phyloP scores from a whole-genome alignment of 75 land plant species.

The Isoetes taiwanensis region DNA sequence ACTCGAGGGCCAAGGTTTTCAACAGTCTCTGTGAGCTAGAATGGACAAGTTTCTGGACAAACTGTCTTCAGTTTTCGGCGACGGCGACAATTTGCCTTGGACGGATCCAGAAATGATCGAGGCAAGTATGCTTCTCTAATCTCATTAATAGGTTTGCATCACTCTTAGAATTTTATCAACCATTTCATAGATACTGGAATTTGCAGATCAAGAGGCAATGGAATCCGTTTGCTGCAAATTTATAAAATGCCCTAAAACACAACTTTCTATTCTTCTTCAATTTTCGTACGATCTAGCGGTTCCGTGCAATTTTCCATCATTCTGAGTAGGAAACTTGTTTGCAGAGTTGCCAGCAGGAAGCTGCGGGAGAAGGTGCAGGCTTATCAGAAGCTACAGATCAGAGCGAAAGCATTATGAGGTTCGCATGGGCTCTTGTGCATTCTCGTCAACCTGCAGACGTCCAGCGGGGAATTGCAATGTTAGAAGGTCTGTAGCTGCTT shows the following conservation, averaged over 20 bases:
- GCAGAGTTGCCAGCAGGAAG: constrained; percentile 61
- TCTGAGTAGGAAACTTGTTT: neutral
- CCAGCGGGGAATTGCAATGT: constrained; percentile 87
- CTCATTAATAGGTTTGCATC: constrained; percentile 4
- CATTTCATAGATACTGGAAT: neutral
- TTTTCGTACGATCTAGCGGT: neutral
- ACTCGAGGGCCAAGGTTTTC: no score
- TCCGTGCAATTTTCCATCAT: no score
- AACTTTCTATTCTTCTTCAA: neutral
- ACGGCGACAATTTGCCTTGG: constrained; percentile 57
- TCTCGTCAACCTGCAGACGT: constrained; percentile 66
- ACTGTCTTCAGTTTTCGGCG: no score
- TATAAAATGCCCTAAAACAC: neutral
- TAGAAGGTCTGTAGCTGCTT: constrained; percentile 45
- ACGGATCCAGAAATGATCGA: constrained; percentile 54
- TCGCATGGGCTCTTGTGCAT: constrained; percentile 97
- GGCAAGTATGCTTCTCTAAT: constrained; percentile 19
- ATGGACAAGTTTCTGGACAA: no score
- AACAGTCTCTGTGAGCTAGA: no score
- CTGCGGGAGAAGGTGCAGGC: constrained; percentile 27
- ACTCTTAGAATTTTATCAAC: neutral
- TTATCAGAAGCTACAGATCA: constrained; percentile 20
- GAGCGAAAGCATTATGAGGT: constrained; percentile 68
- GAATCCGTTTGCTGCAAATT: neutral
- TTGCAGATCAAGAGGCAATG: neutral